Evolutionary conservation across 2,329 filamentous ascomycete species (phyloP).

Genomic region (Hypomyces rosellus): DNA sequence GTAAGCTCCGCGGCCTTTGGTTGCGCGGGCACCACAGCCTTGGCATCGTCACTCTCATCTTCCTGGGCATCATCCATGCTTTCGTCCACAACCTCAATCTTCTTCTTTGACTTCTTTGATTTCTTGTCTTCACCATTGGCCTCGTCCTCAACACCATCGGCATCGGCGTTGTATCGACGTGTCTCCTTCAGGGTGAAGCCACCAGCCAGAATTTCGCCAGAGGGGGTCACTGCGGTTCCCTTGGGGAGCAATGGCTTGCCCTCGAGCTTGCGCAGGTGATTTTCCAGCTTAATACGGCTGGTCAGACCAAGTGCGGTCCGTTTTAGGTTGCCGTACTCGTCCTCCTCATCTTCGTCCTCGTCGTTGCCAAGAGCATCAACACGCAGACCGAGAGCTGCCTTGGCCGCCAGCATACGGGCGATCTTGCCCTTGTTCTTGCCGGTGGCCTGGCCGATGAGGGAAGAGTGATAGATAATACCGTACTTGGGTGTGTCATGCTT

Average conservation of each 20-base stretch:
- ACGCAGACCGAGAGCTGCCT: conserved; percentile 86
- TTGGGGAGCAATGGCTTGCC: conserved; percentile 81
- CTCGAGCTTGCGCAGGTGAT: conserved; percentile 71
- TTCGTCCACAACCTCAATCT: conserved; percentile 35
- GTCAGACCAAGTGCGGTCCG: conserved; percentile 72
- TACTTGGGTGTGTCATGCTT: conserved; percentile 99
- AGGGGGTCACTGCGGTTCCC: conserved; percentile 67
- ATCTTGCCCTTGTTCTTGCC: conserved; percentile 99
- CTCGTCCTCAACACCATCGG: conserved; percentile 69
- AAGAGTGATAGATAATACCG: conserved; percentile 87
- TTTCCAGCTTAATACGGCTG: conserved; percentile 67
- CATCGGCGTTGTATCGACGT: conserved; percentile 89
- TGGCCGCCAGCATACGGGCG: conserved; percentile 89
- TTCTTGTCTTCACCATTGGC: conserved; percentile 31
- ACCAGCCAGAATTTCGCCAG: conserved; percentile 58
- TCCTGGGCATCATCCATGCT: conserved; percentile 36
- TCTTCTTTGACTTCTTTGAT: conserved; percentile 38
- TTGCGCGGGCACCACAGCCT: conserved; percentile 28
- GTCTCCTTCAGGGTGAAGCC: conserved; percentile 93
- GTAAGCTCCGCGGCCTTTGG: conserved; percentile 39
- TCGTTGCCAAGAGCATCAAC: conserved; percentile 66
- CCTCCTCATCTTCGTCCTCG: conserved; percentile 75
- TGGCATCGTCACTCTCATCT: conserved; percentile 29
- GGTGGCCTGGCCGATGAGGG: conserved; percentile 90
- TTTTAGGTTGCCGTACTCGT: conserved; percentile 28